Percentiles rank a stretch among this genome's conserved stretches.
Evolutionary conservation across 768 basidiomycete species (phyloP).

Genomic region (Neoboletus magnificus): DNA sequence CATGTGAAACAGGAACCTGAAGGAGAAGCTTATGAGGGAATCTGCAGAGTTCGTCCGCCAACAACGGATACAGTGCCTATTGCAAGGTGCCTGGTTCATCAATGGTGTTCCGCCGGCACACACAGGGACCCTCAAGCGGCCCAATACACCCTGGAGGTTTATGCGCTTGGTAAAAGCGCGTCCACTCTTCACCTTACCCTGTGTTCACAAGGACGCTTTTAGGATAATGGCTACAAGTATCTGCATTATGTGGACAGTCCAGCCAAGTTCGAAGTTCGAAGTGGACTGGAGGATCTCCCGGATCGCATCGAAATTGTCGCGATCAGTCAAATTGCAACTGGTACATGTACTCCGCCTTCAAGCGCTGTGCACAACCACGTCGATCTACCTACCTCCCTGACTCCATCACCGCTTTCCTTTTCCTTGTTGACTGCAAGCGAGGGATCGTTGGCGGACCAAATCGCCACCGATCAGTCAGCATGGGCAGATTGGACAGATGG

Average conservation of each 20-base stretch:
- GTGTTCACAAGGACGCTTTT: constrained; percentile 4
- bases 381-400: constrained; percentile 55
- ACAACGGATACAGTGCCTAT: constrained; percentile 83
- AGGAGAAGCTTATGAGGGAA: constrained; percentile 83
- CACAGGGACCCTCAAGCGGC: constrained; percentile 47
- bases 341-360: constrained; percentile 67
- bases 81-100: constrained; percentile 92
- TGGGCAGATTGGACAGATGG: constrained; percentile 97
- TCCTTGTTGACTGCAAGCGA: constrained; percentile 69
- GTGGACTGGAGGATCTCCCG: constrained; percentile 82
- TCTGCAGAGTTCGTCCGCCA: constrained; percentile 87
- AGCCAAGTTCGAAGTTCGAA: constrained; percentile 73
- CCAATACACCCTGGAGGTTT: constrained; percentile 76
- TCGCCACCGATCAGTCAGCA: constrained; percentile 70
- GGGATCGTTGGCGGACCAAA: constrained; percentile 71
- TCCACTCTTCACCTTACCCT: neutral
- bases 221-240: constrained; percentile 78
- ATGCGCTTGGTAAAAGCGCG: constrained; percentile 66
- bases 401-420: constrained; percentile 70
- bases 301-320: constrained; percentile 79
- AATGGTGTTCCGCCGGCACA: constrained; percentile 59
- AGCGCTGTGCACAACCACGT: constrained; percentile 59
- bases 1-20: constrained; percentile 60
- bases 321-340: constrained; percentile 77
- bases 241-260: constrained; percentile 85